Evolutionary conservation across 2,329 filamentous ascomycete species (phyloP), one percentile per base, ranked within the genome.

Genomic region (Exophiala sp.): DNA sequence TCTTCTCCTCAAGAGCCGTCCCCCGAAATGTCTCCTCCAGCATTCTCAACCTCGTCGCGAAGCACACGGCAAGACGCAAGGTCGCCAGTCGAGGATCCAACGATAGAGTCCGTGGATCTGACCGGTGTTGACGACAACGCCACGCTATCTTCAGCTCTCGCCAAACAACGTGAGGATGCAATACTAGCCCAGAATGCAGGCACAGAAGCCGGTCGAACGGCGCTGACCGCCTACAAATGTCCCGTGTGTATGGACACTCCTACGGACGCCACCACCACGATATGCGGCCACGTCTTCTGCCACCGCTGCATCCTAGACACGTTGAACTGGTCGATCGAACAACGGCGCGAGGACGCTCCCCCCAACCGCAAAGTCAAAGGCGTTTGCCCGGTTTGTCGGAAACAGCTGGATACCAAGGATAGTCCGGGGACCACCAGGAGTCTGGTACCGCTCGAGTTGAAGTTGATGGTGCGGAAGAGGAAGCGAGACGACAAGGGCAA

Each of bases 241-340:
- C 82, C 84, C 41, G 81, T 86, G 18, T 86, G 83, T 68, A 80
- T 86, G 78, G 83, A 85, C 60, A 75, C 71, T 3, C 80, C 78
- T 2, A 82, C 77, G 7, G 76, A 85, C 64, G 74, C 82, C 8
- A 84, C 82, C 2, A 79, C 75, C 2, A 85, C 83, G 2, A 68
- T 75, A 18, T 86, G 83, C 63, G 83, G 82, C 0, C 83, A 86
- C 63, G 72, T 85, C 20, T 85, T 85, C 67, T 86, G 83, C 65
- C 82, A 85, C 62, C 78, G 78, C 34, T 86, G 83, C 61, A 77
- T 86, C 39, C 76, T 80, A 47, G 79, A 83, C 64, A 78, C 80
- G n/a, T 68, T 86, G 14, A 78, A 78, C 36, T 78, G 77, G 21
- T 76, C 77, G 40, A 80, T 83, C 60, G 76, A 77, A 58, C 76